Percentiles rank a stretch among this genome's conserved stretches.
These are phyloP conservation scores for Euphorbia pulcherrima DNA, from an alignment of 345 rosid species.

Conservation along the genomic window DNA sequence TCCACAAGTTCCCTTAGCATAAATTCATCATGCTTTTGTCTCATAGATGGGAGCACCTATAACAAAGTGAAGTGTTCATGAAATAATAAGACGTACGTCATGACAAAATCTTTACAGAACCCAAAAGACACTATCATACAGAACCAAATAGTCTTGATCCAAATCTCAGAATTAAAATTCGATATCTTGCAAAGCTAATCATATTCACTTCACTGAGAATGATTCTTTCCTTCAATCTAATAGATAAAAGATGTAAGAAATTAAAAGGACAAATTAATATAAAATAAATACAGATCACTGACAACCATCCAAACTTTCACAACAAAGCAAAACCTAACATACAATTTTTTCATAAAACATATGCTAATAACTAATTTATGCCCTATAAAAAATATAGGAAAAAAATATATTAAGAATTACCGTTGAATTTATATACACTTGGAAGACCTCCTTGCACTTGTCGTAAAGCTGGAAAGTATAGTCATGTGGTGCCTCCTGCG, in stretches of 20 bases:
- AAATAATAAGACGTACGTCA: background rate
- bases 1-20: constrained; percentile 76
- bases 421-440: constrained; percentile 55
- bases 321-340: background rate
- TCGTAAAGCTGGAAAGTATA: constrained; percentile 85
- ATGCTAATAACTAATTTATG: background rate
- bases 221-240: no score
- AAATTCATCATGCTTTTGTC: constrained; percentile 76
- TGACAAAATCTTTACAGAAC: background rate
- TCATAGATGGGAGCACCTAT: constrained; percentile 64
- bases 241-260: background rate
- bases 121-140: background rate
- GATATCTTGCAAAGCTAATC: background rate
- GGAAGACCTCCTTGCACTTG: constrained; percentile 64
- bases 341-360: background rate
- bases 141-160: background rate
- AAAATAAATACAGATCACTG: background rate
- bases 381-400: background rate
- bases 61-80: constrained; percentile 2
- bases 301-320: background rate
- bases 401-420: constrained; percentile 43
- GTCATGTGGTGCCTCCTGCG: constrained; percentile 78
- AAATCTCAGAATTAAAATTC: background rate
- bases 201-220: background rate
- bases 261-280: background rate